Conservation (phyloP, 148 eudicot species). For the Amaranthus hypochondriacus region DNA sequence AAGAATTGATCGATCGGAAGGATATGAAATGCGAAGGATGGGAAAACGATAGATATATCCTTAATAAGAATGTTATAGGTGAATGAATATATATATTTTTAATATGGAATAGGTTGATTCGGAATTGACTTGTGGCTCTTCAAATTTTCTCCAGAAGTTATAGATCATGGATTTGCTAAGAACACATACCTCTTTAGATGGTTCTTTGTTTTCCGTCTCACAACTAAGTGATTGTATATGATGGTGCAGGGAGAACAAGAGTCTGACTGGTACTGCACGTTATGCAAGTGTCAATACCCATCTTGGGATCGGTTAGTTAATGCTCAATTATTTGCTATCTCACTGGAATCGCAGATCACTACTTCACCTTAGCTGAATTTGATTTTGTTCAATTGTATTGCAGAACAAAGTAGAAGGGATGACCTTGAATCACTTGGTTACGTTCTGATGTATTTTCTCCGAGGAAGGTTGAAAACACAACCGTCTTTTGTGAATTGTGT, state of each 20-base stretch:
- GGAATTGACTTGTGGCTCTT: too few relatives aligned
- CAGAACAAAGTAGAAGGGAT: slow-evolving; percentile 98
- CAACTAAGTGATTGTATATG: slow-evolving; percentile 17
- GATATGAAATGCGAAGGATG: too few relatives aligned
- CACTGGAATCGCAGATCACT: background rate
- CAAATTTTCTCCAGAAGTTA: too few relatives aligned
- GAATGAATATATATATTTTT: too few relatives aligned
- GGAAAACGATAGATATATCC: too few relatives aligned
- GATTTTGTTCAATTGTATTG: slow-evolving; percentile 15
- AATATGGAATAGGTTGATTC: too few relatives aligned
- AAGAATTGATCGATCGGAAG: too few relatives aligned
- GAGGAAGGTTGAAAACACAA: slow-evolving; percentile 68
- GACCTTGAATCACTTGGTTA: slow-evolving; percentile 97
- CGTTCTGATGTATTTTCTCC: slow-evolving; percentile 90
- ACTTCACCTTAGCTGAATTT: slow-evolving; percentile 12
- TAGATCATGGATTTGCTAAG: too few relatives aligned
- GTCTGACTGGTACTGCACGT: slow-evolving; percentile 96
- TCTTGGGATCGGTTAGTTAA: slow-evolving; percentile 81
- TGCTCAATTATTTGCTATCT: background rate
- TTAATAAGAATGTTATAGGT: too few relatives aligned
- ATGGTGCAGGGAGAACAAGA: slow-evolving; percentile 78
- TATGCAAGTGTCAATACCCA: slow-evolving; percentile 99
- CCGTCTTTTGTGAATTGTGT: background rate
- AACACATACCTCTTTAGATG: background rate
- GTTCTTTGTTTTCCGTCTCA: background rate